Percentiles rank a stretch among this genome's conserved stretches.
Evolutionary conservation across 352 stramenopile species (phyloP).

Genomic region (Phytophthora kernoviae): DNA sequence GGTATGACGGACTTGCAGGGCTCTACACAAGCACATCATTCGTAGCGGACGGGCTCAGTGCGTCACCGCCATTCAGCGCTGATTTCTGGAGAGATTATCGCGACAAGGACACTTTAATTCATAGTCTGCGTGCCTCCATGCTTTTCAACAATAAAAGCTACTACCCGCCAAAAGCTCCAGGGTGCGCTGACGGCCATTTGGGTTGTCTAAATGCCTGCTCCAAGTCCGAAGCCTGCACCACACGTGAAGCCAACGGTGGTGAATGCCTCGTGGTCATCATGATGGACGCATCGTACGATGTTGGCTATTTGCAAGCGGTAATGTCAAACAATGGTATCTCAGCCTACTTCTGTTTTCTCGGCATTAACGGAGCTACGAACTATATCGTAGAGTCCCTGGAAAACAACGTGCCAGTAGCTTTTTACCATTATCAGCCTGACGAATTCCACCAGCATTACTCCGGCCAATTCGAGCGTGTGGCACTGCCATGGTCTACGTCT

Average conservation of each 20-base stretch:
- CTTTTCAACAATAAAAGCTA: constrained; percentile 28
- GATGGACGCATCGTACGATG: constrained; percentile 39
- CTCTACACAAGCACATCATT: constrained; percentile 47
- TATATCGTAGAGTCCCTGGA: constrained; percentile 37
- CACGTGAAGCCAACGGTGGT: constrained; percentile 24
- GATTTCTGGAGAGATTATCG: constrained; percentile 63
- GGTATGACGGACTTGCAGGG: constrained; percentile 42
- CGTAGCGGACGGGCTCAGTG: constrained; percentile 37
- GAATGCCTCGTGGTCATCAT: constrained; percentile 55
- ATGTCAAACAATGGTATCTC: constrained; percentile 46
- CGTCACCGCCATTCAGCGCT: constrained; percentile 28
- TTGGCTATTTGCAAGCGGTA: constrained; percentile 45
- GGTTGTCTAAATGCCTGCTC: constrained; percentile 53
- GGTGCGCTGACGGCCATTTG: constrained; percentile 31
- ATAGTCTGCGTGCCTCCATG: constrained; percentile 24
- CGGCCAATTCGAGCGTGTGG: constrained; percentile 39
- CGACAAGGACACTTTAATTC: constrained; percentile 32
- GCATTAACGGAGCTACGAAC: constrained; percentile 14
- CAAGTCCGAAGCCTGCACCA: constrained; percentile 45
- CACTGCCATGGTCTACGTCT: constrained; percentile 39
- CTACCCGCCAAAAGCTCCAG: constrained; percentile 30
- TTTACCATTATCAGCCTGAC: constrained; percentile 62
- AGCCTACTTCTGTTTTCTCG: constrained; percentile 52
- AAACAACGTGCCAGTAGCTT: constrained; percentile 37
- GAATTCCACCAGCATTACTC: constrained; percentile 36